These are phyloP conservation scores for Nothophaeocryptopus gaeumannii DNA, from an alignment of 2,329 filamentous ascomycete species.

Conservation along the genomic window DNA sequence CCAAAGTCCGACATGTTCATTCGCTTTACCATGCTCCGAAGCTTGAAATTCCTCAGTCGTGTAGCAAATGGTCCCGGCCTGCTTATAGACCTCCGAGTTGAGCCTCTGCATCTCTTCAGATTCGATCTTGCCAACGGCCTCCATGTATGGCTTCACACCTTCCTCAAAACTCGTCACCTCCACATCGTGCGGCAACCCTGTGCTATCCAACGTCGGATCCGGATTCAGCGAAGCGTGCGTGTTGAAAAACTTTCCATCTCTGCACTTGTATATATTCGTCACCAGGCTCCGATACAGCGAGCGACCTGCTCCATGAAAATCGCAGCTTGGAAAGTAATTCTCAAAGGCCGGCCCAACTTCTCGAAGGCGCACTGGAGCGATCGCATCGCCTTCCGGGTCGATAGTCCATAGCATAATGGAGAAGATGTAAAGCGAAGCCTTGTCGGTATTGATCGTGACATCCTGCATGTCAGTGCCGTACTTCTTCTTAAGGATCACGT, in stretches of 20 bases:
- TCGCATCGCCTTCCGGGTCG: slow-evolving; percentile 4
- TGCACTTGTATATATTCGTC: slow-evolving; percentile 50
- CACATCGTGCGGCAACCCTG: slow-evolving; percentile 33
- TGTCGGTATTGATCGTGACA: slow-evolving; percentile 22
- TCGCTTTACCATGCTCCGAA: slow-evolving; percentile 36
- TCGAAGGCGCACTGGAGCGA: not conserved
- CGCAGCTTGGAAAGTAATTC: slow-evolving; percentile 10
- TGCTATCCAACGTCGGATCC: slow-evolving; percentile 38
- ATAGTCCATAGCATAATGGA: slow-evolving; percentile 17
- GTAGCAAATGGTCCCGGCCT: slow-evolving; percentile 43
- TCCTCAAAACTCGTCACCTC: slow-evolving; percentile 40
- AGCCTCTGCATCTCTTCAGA: slow-evolving; percentile 39
- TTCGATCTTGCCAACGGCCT: slow-evolving; percentile 42
- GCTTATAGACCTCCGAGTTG: slow-evolving; percentile 41
- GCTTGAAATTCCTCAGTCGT: slow-evolving; percentile 42
- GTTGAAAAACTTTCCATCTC: slow-evolving; percentile 48
- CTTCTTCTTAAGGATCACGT: slow-evolving; percentile 19
- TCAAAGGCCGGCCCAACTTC: slow-evolving; percentile 5
- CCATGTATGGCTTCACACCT: slow-evolving; percentile 41
- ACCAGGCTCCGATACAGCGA: slow-evolving; percentile 23
- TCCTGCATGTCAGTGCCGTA: slow-evolving; percentile 17
- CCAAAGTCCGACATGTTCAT: slow-evolving; percentile 23
- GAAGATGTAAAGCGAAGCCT: slow-evolving; percentile 27
- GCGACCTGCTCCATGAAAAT: slow-evolving; percentile 12
- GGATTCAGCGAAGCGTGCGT: slow-evolving; percentile 50